Base-by-base conservation (phyloP, 768 basidiomycete genomes). In the Tephrocybe sp. region DNA sequence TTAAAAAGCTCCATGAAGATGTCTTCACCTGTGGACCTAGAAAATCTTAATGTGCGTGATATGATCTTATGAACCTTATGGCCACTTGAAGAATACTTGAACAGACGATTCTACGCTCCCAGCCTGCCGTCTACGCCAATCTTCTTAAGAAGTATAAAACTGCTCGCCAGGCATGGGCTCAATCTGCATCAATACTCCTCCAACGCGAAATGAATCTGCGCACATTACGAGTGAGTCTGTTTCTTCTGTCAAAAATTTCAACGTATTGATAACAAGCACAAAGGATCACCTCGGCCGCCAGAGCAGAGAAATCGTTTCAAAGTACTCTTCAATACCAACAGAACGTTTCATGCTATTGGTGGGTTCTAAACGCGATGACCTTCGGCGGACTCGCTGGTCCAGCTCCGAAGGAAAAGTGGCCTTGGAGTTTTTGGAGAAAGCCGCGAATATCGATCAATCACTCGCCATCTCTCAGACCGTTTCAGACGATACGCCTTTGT, bases 81-180 rank as follows among this genome's bases (percentile, higher is more conserved):
- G 21, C n/a, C 6, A 9, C 11, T 5, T 18, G 18, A 3, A 38
- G 18, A 18, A 38, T 12, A n/a, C n/a, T 18, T 9, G 37, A 16
- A 38, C 37, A 72, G 70, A 41, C 15, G 16, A 43, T 64, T 2
- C 60, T 73, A 12, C 64, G 56, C 27, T 57, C 54, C 36, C 69
- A 72, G 22, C 69, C 76, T 12, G 46, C 49, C 16, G 43, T 50
- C 15, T 77, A 79, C 57, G 57, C 66, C 22, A 47, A 57, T 12
- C 53, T 67, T 15, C 61, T 77, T 25, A 50, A 64, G 18, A 53
- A 54, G 13, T 68, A 62, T 15, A 70, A 68, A 42, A 52, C 57
- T 2, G 62, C 51, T 27, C 64, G 66, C 13, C 65, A 64, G 10
- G 47, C 57, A 10, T 76, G 76, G 75, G 61, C 64, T 13, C 71